Evolutionary conservation across 805 yeast species (phyloP), one percentile per base, ranked within the genome.

Genomic region (Ogataea nakhonphanomensis): DNA sequence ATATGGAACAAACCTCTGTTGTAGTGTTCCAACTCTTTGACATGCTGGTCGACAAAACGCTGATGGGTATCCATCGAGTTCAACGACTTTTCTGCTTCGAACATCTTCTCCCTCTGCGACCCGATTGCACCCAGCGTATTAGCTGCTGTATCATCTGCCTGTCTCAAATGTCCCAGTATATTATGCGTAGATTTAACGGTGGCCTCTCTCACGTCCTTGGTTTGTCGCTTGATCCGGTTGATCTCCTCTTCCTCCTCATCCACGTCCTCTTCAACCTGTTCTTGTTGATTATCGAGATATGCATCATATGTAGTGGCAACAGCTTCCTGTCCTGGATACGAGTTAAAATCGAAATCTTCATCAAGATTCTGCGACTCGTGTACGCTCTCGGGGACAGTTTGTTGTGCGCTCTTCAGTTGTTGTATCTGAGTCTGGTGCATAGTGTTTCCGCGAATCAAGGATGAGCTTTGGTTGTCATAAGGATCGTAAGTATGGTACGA

Each of bases 91-190:
- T 93, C 96, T 14, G 90, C 80, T 54, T 78, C 79, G 60, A 83
- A 85, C 48, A 93, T 69, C 35, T 87, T 72, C 58, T 89, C 96
- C 42, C 93, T 80, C 62, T 93, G 98, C n/a, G 90, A 77, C 20
- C 99, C 99, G 35, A 93, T 72, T 78, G 87, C 78, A 22, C 96
- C 97, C 47, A 91, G 64, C 0, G 97, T 84, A 58, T 91, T 90
- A 47, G 81, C 69, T 26, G 88, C 91, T 5, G 82, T 70, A 45
- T 74, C 76, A 55, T 82, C 88, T 1, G 90, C 89, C 41, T 81
- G 82, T 43, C 76, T 74, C 2, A 87, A 83, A 68, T 79, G 71
- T 39, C 74, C 74, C 24, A 93, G 65, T 1, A 95, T 89, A 54
- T 88, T 88, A 56, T 95, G 76, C 0, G 97, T 84, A 28, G 90